These are phyloP conservation scores for Alisma plantagoaquatica DNA, from an alignment of 106 monocot species.

Conservation along the genomic window DNA sequence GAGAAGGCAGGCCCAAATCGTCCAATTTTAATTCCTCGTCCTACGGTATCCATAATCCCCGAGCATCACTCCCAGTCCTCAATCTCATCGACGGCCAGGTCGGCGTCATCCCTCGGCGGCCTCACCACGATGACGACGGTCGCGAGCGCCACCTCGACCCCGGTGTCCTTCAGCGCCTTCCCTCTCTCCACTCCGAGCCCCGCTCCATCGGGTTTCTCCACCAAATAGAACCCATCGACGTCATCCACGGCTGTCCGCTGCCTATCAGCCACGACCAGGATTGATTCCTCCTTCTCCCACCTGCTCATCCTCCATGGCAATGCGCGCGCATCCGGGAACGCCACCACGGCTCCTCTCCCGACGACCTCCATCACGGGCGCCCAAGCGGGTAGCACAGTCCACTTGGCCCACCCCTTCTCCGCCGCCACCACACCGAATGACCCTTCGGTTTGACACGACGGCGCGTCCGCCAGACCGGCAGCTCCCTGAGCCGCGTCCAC, in stretches of 20 bases:
- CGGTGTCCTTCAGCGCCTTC: slow-evolving; percentile 24
- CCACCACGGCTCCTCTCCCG: slow-evolving; percentile 42
- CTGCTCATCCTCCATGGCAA: slow-evolving; percentile 43
- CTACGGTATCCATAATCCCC: too few relatives aligned
- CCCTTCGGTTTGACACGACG: slow-evolving; percentile 27
- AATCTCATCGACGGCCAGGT: slow-evolving; percentile 1
- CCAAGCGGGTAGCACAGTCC: slow-evolving; percentile 78
- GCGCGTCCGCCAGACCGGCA: slow-evolving; percentile 33
- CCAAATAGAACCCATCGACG: slow-evolving; percentile 41
- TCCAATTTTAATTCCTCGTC: too few relatives aligned
- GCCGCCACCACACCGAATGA: slow-evolving; percentile 46
- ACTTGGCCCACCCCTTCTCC: slow-evolving; percentile 59
- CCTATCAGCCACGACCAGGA: slow-evolving; percentile 60
- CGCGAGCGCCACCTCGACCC: slow-evolving; percentile 32
- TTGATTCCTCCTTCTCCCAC: slow-evolving; percentile 33
- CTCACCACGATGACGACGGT: slow-evolving; percentile 58
- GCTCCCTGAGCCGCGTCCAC: slow-evolving; percentile 28
- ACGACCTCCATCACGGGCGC: slow-evolving; percentile 23
- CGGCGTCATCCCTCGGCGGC: slow-evolving; percentile 48
- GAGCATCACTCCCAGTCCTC: slow-evolving; percentile 15
- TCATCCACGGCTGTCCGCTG: slow-evolving; percentile 21
- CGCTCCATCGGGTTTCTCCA: slow-evolving; percentile 10
- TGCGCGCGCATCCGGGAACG: slow-evolving; percentile 32
- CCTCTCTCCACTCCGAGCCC: slow-evolving; percentile 66
- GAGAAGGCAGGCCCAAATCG: too few relatives aligned